Evolutionary conservation across 192 early-diverging fungal genomes (phyloP).

Genomic region (Diversispora eburnea): DNA sequence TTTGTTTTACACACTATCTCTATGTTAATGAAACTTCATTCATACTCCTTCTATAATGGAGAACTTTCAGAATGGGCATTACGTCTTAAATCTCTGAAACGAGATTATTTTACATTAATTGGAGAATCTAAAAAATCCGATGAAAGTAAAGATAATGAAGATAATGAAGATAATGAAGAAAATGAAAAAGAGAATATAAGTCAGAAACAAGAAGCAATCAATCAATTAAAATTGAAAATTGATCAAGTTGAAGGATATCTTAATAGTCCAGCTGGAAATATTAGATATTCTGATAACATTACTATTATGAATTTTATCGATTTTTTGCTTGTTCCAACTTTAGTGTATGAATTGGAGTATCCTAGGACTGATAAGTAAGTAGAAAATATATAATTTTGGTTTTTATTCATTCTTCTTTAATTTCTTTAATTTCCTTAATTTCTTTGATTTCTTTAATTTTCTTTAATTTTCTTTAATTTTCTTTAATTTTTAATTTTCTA

Average conservation of each 20-base stretch:
- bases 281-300: conserved; percentile 74
- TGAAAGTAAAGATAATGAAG: neutral
- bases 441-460: neutral
- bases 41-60: conserved; percentile 82
- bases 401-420: too few relatives aligned
- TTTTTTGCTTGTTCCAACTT: conserved; percentile 82
- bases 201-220: neutral
- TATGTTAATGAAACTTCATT: conserved; percentile 96
- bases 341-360: conserved; percentile 93
- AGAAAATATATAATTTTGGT: neutral
- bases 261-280: conserved; percentile 42
- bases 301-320: conserved; percentile 81
- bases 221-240: conserved; percentile 39
- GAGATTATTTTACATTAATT: conserved; percentile 30
- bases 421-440: neutral
- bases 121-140: conserved; percentile 31
- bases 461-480: neutral
- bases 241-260: conserved; percentile 56
- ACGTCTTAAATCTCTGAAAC: conserved; percentile 37
- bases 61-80: conserved; percentile 55
- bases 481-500: neutral
- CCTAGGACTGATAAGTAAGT: conserved; percentile 74
- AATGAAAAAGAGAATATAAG: neutral
- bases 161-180: too few relatives aligned
- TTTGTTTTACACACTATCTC: conserved; percentile 84